phyloP scores from a whole-genome alignment of 192 early-diverging fungal genomes.

The Backusella tarrabulga region DNA sequence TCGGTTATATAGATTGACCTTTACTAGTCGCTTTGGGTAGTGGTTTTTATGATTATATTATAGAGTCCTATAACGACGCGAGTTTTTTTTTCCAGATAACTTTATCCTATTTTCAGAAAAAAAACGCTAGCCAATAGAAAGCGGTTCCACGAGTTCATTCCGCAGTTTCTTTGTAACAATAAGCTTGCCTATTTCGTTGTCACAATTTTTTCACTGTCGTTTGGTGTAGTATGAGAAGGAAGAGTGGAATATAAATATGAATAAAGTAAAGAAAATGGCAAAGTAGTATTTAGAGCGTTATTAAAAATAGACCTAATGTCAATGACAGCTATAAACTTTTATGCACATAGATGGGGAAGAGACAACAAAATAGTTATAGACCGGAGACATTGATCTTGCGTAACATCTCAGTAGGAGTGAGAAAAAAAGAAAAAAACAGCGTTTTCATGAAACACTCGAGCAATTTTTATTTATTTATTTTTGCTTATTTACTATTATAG shows the following conservation, averaged over 20 bases:
- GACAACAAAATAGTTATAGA: not conserved
- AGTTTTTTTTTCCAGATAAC: not conserved
- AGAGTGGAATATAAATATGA: not conserved
- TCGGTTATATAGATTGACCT: not conserved
- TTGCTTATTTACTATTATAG: not conserved
- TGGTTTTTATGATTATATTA: not conserved
- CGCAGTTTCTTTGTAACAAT: not conserved
- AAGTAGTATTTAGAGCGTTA: not conserved
- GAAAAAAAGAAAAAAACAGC: not conserved
- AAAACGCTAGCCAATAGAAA: not conserved
- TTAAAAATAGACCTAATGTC: not conserved
- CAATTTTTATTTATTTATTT: not conserved
- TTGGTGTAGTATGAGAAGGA: not conserved
- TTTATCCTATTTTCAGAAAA: conserved; percentile 5
- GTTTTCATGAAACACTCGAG: not conserved
- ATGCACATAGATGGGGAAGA: not conserved
- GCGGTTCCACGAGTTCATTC: not conserved
- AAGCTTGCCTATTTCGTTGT: not conserved
- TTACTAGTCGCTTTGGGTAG: not conserved
- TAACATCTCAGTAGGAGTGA: not conserved
- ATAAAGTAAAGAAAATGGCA: not conserved
- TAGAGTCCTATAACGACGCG: not conserved
- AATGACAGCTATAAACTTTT: not conserved
- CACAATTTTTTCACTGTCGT: not conserved
- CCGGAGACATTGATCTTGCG: not conserved